Conservation (phyloP, 2,329 filamentous ascomycete genomes). For the Epichloe uncinata region DNA sequence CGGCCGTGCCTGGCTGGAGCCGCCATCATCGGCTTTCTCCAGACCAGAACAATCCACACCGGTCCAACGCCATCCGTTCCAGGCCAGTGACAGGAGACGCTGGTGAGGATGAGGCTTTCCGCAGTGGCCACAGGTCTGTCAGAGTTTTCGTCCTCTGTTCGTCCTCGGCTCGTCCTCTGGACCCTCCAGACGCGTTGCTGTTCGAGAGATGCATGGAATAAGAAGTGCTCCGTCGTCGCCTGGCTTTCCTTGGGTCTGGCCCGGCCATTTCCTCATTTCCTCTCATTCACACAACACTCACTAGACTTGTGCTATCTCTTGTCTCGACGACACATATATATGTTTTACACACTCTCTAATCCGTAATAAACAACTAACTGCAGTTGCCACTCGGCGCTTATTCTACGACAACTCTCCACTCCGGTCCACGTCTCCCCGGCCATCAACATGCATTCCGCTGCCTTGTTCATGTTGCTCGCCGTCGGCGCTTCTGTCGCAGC, state of each 20-base stretch:
- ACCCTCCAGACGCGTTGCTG: neutral
- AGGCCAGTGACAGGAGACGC: neutral
- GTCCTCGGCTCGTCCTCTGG: too few species aligned
- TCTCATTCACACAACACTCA: neutral
- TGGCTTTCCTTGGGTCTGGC: neutral
- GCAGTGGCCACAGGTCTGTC: neutral
- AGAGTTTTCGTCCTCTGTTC: neutral
- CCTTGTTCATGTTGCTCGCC: slow-evolving; percentile 28
- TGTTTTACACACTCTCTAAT: neutral
- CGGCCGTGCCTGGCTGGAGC: slow-evolving; percentile 8
- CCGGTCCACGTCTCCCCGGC: neutral
- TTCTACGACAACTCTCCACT: neutral
- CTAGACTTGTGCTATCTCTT: neutral
- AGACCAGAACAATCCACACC: neutral
- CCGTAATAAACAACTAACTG: too few species aligned
- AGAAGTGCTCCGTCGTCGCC: neutral
- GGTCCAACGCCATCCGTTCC: slow-evolving; percentile 1
- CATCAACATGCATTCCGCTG: slow-evolving; percentile 33
- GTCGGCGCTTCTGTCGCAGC: slow-evolving; percentile 25
- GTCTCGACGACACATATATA: neutral
- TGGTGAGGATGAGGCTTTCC: slow-evolving; percentile 2
- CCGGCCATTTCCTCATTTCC: neutral
- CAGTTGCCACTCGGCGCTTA: neutral
- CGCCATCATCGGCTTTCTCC: slow-evolving; percentile 1
- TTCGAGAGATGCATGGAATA: neutral